Conservation (phyloP, 495 filamentous ascomycete genomes). For the Eremomyces bilateralis region DNA sequence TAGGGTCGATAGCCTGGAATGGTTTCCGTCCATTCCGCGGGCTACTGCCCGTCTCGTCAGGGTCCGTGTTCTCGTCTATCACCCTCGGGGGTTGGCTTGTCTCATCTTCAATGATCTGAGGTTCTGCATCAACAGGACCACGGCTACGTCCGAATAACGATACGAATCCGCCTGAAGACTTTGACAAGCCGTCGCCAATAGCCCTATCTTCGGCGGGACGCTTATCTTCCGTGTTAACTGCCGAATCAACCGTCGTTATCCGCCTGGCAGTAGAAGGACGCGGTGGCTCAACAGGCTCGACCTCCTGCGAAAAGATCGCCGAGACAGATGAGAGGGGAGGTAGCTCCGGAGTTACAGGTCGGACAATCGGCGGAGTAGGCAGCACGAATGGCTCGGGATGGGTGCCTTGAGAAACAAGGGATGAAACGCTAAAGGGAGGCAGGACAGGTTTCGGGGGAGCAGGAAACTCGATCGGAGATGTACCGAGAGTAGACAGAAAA, state of each 20-base stretch:
- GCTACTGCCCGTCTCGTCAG: neutral
- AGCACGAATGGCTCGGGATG: no score
- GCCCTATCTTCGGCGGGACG: neutral
- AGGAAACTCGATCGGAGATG: no score
- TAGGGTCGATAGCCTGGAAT: neutral
- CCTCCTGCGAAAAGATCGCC: slow-evolving; percentile 23
- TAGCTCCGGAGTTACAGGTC: neutral
- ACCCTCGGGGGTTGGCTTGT: slow-evolving; percentile 17
- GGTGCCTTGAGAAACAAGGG: no score
- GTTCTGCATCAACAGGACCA: neutral
- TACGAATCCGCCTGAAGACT: neutral
- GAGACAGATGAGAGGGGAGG: slow-evolving; percentile 21
- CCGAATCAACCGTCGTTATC: neutral
- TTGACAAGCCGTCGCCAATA: neutral
- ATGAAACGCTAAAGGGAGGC: no score
- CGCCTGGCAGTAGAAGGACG: neutral
- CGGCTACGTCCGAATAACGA: no score
- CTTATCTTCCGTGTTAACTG: neutral
- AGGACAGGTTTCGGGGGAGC: no score
- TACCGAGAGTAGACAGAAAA: no score
- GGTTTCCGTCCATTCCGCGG: neutral
- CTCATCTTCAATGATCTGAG: slow-evolving; percentile 33
- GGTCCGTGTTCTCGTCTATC: neutral
- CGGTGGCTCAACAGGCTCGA: slow-evolving; percentile 10
- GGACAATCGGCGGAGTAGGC: neutral